Evolutionary conservation across 257 asterid genomes (phyloP), one percentile per base, ranked within the genome.

Genomic region (Parsonsia alboflavescens): DNA sequence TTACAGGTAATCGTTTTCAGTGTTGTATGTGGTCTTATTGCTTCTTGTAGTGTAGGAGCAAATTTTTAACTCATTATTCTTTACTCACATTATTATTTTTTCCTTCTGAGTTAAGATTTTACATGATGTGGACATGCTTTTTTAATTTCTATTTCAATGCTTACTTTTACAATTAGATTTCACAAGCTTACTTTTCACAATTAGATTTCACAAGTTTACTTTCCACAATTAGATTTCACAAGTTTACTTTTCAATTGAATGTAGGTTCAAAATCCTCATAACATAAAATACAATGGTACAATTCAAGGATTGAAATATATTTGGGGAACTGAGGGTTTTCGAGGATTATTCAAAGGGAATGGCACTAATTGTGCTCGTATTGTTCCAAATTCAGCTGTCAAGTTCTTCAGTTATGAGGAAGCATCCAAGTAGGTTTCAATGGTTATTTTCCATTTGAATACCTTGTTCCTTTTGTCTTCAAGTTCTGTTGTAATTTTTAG

Each of bases 341-440:
- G 77, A 71, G 97, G 97, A 73, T 73, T 89, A 78, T 91, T 88
- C 75, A 88, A 88, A 84, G 97, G 97, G 41, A 91, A 91, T 80
- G 97, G 97, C 77, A 88, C 95, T 68, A 89, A 91, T 81, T 91
- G 97, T 79, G 96, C 97, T 74, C 93, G 97, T 52, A 91, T 91
- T 44, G 86, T 91, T 72, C 97, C 97, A 46, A 93, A 93, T 73
- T 93, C 98, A 42, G 98, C 98, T 4, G 98, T 93, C 63, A 93
- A 93, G 85, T 93, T 93, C 91, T 89, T 91, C 89, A 91, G 98
- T 90, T 93, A 93, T 68, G 98, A 93, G 89, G 90, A 93, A 71
- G 98, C 97, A 65, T 89, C 97, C 84, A 91, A 85, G 97, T 93
- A 89, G 72, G 86, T 42, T 71, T 75, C 68, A 68, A 28, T 16